These are phyloP conservation scores for Tricholoma matsutake DNA, from an alignment of 768 basidiomycete species.

Conservation along the genomic window DNA sequence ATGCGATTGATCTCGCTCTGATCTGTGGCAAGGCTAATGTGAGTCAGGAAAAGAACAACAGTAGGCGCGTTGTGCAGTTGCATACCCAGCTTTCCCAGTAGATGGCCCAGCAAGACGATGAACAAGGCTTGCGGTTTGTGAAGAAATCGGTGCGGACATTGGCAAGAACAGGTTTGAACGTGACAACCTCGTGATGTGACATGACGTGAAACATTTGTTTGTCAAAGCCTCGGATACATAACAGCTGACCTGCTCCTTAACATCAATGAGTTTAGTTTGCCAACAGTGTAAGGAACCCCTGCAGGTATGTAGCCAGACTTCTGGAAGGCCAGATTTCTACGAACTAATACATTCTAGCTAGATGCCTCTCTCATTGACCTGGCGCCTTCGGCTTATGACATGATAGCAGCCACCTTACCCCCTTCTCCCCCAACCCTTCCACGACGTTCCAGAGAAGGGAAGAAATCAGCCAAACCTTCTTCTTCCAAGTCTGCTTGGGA, in stretches of 20 bases:
- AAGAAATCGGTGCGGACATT: conserved; percentile 36
- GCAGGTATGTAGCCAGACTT: conserved; percentile 46
- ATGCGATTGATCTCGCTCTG: conserved; percentile 84
- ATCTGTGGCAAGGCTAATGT: conserved; percentile 61
- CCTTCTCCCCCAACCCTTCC: conserved; percentile 44
- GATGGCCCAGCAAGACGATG: conserved; percentile 86
- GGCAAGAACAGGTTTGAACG: neutral
- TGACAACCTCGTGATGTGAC: neutral
- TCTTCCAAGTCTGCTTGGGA: conserved; percentile 64
- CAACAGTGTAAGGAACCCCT: conserved; percentile 92
- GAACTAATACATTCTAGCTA: conserved; percentile 40
- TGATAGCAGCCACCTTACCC: conserved; percentile 70
- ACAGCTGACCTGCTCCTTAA: neutral
- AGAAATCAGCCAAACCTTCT: conserved; percentile 44
- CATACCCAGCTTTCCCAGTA: conserved; percentile 84
- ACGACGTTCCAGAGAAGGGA: conserved; percentile 36
- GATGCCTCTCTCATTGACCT: conserved; percentile 91
- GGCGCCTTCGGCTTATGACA: conserved; percentile 83
- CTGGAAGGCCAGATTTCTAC: neutral
- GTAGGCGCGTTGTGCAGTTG: conserved; percentile 1
- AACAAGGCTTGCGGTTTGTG: conserved; percentile 67
- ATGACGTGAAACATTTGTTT: neutral
- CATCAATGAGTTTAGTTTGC: conserved; percentile 51
- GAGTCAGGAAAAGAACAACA: neutral
- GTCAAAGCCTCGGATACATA: neutral